Percentiles rank a stretch among this genome's conserved stretches.
These are phyloP conservation scores for Apiospora koreana DNA, from an alignment of 2,329 filamentous ascomycete genomes.

Conservation along the genomic window DNA sequence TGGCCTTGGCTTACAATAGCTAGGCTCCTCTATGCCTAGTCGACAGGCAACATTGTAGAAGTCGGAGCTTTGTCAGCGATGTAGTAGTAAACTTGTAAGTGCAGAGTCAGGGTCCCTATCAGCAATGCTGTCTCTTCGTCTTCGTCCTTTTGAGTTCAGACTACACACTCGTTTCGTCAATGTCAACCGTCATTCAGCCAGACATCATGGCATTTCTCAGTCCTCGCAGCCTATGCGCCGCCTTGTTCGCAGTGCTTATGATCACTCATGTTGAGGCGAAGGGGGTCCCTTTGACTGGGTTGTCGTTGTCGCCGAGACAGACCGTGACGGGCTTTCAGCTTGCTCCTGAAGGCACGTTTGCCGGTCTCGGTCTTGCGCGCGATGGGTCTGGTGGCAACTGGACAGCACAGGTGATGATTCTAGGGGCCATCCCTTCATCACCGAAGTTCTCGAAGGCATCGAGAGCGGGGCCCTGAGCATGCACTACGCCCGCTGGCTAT, in stretches of 20 bases:
- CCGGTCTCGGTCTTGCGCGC: background rate
- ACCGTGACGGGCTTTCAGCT: background rate
- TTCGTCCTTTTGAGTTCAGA: background rate
- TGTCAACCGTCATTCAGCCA: background rate
- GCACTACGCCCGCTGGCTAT: background rate
- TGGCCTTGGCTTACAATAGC: no score
- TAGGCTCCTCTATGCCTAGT: no score
- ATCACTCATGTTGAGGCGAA: background rate
- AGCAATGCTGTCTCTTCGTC: background rate
- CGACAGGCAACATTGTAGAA: no score
- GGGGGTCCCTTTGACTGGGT: background rate
- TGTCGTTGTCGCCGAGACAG: background rate
- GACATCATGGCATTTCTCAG: background rate
- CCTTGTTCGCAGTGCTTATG: background rate
- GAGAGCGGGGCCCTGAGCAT: background rate
- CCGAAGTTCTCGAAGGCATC: background rate
- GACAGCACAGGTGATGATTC: background rate
- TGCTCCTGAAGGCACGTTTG: background rate
- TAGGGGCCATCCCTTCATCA: background rate
- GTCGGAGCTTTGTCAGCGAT: background rate
- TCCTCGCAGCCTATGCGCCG: background rate
- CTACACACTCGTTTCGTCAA: no score
- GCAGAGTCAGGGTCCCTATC: no score
- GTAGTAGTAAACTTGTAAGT: no score
- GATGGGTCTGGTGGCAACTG: background rate